Evolutionary conservation across 257 asterid genomes (phyloP).

Genomic region (Primulina tabacum): DNA sequence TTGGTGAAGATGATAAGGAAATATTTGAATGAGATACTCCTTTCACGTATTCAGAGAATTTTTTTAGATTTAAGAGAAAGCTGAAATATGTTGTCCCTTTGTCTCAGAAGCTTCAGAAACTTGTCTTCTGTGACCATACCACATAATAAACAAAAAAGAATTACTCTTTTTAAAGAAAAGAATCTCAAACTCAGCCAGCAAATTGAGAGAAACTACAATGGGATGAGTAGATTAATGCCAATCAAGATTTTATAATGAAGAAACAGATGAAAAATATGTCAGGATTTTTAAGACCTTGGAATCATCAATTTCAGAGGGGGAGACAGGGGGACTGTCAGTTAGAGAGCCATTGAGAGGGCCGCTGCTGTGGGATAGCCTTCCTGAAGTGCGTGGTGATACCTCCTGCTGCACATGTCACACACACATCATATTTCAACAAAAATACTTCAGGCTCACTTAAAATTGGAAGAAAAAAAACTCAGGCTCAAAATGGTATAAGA

Average conservation of each 20-base stretch:
- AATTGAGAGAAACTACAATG: background rate
- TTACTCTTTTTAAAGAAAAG: background rate
- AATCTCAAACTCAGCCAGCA: slow-evolving; percentile 1
- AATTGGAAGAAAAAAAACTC: too few species aligned
- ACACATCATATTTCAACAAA: slow-evolving; percentile 7
- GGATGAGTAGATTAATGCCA: slow-evolving; percentile 2
- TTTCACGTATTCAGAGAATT: slow-evolving; percentile 15
- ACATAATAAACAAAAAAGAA: slow-evolving; percentile 16
- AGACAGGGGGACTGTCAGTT: slow-evolving; percentile 94
- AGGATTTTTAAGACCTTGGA: slow-evolving; percentile 48
- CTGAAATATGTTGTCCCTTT: slow-evolving; percentile 25
- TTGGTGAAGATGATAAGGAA: slow-evolving; percentile 31
- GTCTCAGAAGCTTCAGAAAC: slow-evolving; percentile 36
- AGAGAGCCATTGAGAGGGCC: slow-evolving; percentile 84
- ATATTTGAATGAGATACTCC: slow-evolving; percentile 30
- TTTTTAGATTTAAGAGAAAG: slow-evolving; percentile 60
- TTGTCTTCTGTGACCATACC: slow-evolving; percentile 41
- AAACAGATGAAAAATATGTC: background rate
- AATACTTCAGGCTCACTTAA: background rate
- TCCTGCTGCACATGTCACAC: slow-evolving; percentile 70
- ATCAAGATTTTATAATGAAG: background rate
- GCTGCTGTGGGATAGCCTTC: slow-evolving; percentile 95
- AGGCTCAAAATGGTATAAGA: background rate
- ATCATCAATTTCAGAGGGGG: slow-evolving; percentile 85
- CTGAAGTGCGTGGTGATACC: slow-evolving; percentile 96